Evolutionary conservation across 2,329 filamentous ascomycete species (phyloP), one percentile per base, ranked within the genome.

Genomic region (Aaosphaeria arxii): DNA sequence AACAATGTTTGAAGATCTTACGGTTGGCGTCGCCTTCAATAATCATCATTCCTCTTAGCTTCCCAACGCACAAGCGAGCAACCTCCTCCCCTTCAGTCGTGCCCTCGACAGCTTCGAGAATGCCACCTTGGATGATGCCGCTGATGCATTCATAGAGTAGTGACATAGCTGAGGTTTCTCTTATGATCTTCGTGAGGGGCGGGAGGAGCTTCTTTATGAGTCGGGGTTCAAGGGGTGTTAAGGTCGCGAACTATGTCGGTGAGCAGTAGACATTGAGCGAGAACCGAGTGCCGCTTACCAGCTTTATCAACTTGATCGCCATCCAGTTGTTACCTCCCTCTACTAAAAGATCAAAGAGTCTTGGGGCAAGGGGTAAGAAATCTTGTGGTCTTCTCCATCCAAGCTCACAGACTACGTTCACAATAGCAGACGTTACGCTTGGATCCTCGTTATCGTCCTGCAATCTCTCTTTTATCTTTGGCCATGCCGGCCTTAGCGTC

Each of bases 311-410:
- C 70, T 99, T 99, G 67, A 99, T 99, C 50, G 91, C 91, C 92
- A 99, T 97, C 94, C 94, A 99, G 71, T 99, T 99, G 71, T 99
- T 97, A 35, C 88, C 88, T 47, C 91, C 87, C 51, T 95, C 88
- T 9, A 96, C 91, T 29, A 99, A 76, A 13, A 99, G 79, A 65
- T 96, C 91, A 62, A 97, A 99, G 29, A 99, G 73, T 49, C 94
- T 81, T 6, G 94, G 94, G 0, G 94, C 94, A 30, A 99, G 77
- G 11, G 94, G 89, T 30, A 99, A 77, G 60, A 97, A 97, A 70
- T 99, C 94, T 57, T 92, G 87, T 4, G 94, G 94, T 57, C 94
- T 81, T 58, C 94, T 83, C 89, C 92, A 96, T 5, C 92, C 92
- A 36, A 99, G 76, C 71, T 99, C 94, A 70, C 94, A 97, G 5